Percentiles rank a stretch among this genome's conserved stretches.
Evolutionary conservation across 352 stramenopile species (phyloP).

Genomic region (Aphanomyces invadans): DNA sequence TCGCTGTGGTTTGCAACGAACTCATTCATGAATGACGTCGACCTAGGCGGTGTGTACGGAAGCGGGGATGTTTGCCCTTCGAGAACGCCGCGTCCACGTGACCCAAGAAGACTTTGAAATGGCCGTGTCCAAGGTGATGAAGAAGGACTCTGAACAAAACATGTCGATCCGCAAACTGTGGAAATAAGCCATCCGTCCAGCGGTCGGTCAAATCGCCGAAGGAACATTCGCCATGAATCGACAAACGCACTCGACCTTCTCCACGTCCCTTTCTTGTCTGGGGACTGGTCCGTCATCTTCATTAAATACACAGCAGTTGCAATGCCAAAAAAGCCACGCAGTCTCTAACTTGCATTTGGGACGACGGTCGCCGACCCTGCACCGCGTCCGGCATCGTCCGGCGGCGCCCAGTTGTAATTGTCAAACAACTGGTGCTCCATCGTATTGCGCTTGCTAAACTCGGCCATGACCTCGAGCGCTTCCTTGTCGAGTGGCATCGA

Average conservation of each 20-base stretch:
- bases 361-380: not conserved
- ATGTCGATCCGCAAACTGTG: conserved; percentile 99
- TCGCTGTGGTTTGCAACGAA: not conserved
- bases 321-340: too few relatives aligned
- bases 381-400: not conserved
- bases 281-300: too few relatives aligned
- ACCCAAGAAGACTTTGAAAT: conserved; percentile 99
- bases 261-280: too few relatives aligned
- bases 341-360: not conserved
- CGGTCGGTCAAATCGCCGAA: too few relatives aligned
- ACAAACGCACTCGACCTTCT: not conserved
- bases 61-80: conserved; percentile 99
- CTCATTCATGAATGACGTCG: too few relatives aligned
- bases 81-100: conserved; percentile 98
- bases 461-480: conserved; percentile 60
- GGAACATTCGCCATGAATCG: not conserved
- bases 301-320: not conserved
- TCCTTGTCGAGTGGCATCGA: conserved; percentile 53
- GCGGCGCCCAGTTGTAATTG: conserved; percentile 76
- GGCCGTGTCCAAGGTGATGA: conserved; percentile 99
- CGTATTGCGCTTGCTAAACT: conserved; percentile 64
- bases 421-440: conserved; percentile 82
- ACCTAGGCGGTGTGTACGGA: conserved; percentile 96
- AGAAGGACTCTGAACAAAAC: conserved; percentile 98
- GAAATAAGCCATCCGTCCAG: conserved; percentile 89